Evolutionary conservation across 306 rosid species (phyloP).

Genomic region (Abrus precatorius): DNA sequence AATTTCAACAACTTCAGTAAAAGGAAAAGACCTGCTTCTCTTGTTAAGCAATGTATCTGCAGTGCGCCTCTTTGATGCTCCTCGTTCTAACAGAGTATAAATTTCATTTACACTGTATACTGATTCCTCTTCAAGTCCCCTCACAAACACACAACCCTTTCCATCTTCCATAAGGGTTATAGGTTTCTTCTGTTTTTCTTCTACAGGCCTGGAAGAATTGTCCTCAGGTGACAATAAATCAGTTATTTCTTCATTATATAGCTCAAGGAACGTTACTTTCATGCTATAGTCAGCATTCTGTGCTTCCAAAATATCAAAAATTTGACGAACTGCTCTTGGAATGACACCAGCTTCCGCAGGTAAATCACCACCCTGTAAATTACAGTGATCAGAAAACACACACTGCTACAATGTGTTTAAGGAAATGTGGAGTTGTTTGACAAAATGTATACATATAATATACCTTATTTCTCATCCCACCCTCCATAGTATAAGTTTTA

Average conservation of each 20-base stretch:
- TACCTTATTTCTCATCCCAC: slow-evolving; percentile 95
- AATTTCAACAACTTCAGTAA: neutral
- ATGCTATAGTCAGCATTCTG: slow-evolving; percentile 90
- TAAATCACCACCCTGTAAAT: slow-evolving; percentile 79
- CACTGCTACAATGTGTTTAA: neutral
- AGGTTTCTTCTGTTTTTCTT: slow-evolving; percentile 82
- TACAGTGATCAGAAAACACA: slow-evolving; percentile 8
- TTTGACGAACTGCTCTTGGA: slow-evolving; percentile 95
- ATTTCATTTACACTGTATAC: slow-evolving; percentile 86
- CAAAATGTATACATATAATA: neutral
- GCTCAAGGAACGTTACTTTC: slow-evolving; percentile 94
- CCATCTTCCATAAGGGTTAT: slow-evolving; percentile 92
- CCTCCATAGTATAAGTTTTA: slow-evolving; percentile 99
- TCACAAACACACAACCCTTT: slow-evolving; percentile 85
- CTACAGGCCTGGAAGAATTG: slow-evolving; percentile 62
- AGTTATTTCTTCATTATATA: slow-evolving; percentile 91
- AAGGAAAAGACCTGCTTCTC: slow-evolving; percentile 77
- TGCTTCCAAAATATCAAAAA: slow-evolving; percentile 86
- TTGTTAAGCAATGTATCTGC: slow-evolving; percentile 94
- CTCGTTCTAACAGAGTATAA: slow-evolving; percentile 81
- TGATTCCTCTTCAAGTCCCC: slow-evolving; percentile 96
- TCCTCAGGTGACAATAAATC: slow-evolving; percentile 90
- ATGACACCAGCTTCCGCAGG: slow-evolving; percentile 95
- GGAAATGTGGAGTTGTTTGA: neutral
- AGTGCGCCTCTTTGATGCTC: slow-evolving; percentile 91